Conservation (phyloP, 2,329 filamentous ascomycete species). For the Scortechinia acanthostroma region DNA sequence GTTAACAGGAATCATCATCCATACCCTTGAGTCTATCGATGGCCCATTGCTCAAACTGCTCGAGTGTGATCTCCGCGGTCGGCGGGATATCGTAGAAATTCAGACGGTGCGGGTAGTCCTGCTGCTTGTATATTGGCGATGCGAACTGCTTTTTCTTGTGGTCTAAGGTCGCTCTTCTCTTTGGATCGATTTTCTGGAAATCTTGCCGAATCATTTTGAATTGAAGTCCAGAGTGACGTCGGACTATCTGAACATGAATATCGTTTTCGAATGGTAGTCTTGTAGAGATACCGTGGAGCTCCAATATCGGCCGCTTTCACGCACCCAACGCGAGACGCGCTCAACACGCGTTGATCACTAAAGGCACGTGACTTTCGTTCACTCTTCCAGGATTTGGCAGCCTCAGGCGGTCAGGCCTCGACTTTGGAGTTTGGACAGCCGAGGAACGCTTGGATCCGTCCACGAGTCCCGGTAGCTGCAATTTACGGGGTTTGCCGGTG, state of each 20-base stretch:
- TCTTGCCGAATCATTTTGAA: slow-evolving; percentile 32
- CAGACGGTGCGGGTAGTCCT: slow-evolving; percentile 75
- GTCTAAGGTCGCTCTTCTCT: slow-evolving; percentile 38
- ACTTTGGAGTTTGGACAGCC: too few relatives aligned
- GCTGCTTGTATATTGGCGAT: slow-evolving; percentile 66
- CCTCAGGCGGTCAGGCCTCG: too few relatives aligned
- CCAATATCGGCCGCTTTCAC: not conserved
- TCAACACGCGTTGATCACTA: slow-evolving; percentile 3
- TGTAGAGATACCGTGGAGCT: not conserved
- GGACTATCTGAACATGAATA: too few relatives aligned
- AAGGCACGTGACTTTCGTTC: slow-evolving; percentile 2
- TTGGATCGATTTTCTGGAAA: slow-evolving; percentile 25
- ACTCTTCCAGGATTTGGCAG: too few relatives aligned
- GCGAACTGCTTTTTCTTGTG: slow-evolving; percentile 83
- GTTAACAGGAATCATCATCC: not conserved
- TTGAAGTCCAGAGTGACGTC: too few relatives aligned
- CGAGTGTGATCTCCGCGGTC: slow-evolving; percentile 87
- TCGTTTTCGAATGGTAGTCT: too few relatives aligned
- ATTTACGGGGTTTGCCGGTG: too few relatives aligned
- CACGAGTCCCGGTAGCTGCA: too few relatives aligned
- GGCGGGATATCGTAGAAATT: slow-evolving; percentile 88
- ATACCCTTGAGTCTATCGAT: slow-evolving; percentile 71
- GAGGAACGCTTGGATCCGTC: too few relatives aligned
- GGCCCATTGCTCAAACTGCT: slow-evolving; percentile 98
- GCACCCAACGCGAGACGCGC: not conserved